phyloP scores from a whole-genome alignment of 345 rosid genomes.

The Clarkia xantiana region DNA sequence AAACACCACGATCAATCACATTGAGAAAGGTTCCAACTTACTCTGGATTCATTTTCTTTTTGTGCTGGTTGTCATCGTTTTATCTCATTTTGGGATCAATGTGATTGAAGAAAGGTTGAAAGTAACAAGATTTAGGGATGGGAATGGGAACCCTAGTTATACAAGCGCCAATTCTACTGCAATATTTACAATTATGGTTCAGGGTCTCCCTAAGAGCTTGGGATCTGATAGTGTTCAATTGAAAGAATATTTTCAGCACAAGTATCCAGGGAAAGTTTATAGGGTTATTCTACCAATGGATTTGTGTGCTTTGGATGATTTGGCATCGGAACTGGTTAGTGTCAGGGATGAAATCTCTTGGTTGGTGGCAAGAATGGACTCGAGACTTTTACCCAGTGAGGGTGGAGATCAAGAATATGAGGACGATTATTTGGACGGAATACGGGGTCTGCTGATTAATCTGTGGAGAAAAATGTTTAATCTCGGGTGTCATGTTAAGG shows the following conservation, averaged over 20 bases:
- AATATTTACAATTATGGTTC: conserved; percentile 71
- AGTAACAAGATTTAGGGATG: conserved; percentile 88
- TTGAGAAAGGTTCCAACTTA: conserved; percentile 58
- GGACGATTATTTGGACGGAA: conserved; percentile 14
- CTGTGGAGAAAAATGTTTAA: conserved; percentile 24
- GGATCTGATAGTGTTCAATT: conserved; percentile 53
- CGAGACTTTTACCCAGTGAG: conserved; percentile 48
- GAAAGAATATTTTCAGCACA: conserved; percentile 54
- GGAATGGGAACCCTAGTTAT: conserved; percentile 72
- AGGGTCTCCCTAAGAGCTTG: conserved; percentile 76
- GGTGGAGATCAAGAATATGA: conserved; percentile 19
- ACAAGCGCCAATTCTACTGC: conserved; percentile 56
- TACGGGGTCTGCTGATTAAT: conserved; percentile 10
- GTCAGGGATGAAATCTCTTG: conserved; percentile 86
- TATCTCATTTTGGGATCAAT: conserved; percentile 62
- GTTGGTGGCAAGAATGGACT: conserved; percentile 75
- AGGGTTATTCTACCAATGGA: conserved; percentile 82
- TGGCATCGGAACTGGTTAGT: conserved; percentile 61
- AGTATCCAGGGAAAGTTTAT: conserved; percentile 78
- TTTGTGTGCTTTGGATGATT: conserved; percentile 85
- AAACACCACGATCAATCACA: conserved; percentile 68
- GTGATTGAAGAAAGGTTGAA: conserved; percentile 52
- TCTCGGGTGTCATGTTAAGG: conserved; percentile 17
- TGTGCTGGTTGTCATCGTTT: conserved; percentile 39
- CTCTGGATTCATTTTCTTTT: conserved; percentile 85